These are phyloP conservation scores for Halocafeteria seosinensis DNA, from an alignment of 108 stramenopile species.

Conservation along the genomic window DNA sequence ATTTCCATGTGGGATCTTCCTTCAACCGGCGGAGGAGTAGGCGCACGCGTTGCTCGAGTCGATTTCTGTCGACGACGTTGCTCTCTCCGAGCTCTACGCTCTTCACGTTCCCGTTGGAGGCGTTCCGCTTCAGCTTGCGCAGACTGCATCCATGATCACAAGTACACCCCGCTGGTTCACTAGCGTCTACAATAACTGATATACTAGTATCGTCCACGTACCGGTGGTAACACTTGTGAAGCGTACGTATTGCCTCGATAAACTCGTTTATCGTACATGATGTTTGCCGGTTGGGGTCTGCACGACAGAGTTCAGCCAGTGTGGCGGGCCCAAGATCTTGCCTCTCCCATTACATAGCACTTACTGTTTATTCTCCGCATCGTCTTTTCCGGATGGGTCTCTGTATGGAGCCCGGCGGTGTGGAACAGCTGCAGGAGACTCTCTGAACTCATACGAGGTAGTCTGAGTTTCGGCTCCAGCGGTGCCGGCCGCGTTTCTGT, in stretches of 20 bases:
- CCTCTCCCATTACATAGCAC: neutral
- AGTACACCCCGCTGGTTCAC: too few species aligned
- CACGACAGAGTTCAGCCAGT: neutral
- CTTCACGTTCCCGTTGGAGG: neutral
- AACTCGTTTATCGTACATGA: slow-evolving; percentile 31
- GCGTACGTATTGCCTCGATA: slow-evolving; percentile 49
- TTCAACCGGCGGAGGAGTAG: slow-evolving; percentile 28
- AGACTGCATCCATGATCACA: neutral
- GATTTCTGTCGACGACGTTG: neutral
- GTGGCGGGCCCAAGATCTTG: neutral
- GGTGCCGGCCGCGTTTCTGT: too few species aligned
- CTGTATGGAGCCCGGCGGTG: neutral
- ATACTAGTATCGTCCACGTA: slow-evolving; percentile 10
- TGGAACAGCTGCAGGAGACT: neutral
- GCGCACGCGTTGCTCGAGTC: neutral
- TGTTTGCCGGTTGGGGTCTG: slow-evolving; percentile 1
- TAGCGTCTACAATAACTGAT: too few species aligned
- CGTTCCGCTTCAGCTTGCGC: neutral
- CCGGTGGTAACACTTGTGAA: slow-evolving; percentile 25
- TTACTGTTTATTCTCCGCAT: neutral
- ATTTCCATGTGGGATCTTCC: slow-evolving; percentile 37
- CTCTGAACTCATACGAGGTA: neutral
- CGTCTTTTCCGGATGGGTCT: neutral
- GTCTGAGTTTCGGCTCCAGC: neutral
- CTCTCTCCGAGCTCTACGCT: neutral